phyloP scores from a whole-genome alignment of 257 asterid genomes.

The Vinca minor region DNA sequence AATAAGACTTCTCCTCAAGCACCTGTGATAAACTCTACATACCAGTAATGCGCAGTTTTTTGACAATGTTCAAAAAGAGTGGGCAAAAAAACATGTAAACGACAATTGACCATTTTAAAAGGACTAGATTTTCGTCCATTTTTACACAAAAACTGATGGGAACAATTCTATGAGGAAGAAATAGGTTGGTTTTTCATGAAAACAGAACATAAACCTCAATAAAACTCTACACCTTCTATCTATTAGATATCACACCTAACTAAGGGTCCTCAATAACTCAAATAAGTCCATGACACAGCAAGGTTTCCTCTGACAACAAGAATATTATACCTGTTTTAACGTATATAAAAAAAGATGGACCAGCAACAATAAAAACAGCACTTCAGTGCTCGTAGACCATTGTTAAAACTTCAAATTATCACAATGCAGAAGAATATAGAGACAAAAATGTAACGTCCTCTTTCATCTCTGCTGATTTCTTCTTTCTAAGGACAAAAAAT shows the following conservation, averaged over 20 bases:
- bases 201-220: neutral
- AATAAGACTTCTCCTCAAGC: slow-evolving; percentile 3
- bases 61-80: neutral
- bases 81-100: neutral
- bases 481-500: too few relatives aligned
- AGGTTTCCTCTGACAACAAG: neutral
- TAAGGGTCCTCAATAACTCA: neutral
- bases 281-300: neutral
- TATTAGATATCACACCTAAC: neutral
- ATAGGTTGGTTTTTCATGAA: neutral
- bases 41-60: neutral
- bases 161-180: neutral
- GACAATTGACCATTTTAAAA: neutral
- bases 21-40: neutral
- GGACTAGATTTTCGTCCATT: too few relatives aligned
- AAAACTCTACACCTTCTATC: neutral
- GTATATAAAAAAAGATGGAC: neutral
- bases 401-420: neutral
- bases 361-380: too few relatives aligned
- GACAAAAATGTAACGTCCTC: too few relatives aligned
- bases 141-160: too few relatives aligned
- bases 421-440: neutral
- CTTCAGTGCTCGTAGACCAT: too few relatives aligned
- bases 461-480: too few relatives aligned
- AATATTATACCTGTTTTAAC: neutral